Conservation (phyloP, 208 protist species). For the Balamuthia mandrillaris region DNA sequence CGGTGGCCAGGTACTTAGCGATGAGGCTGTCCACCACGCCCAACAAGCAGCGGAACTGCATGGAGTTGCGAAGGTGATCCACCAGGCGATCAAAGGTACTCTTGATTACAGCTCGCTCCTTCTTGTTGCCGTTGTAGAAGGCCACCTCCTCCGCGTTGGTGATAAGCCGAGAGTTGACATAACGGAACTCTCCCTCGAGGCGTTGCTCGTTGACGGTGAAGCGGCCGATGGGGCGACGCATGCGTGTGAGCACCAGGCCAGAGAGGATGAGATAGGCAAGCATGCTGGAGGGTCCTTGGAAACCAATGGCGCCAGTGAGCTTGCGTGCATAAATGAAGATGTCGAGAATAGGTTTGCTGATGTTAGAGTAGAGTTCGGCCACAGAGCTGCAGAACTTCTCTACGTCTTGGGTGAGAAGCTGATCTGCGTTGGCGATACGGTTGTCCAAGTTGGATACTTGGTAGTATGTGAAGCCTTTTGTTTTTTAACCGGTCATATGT, state of each 20-base stretch:
- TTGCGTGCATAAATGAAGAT: slow-evolving; percentile 67
- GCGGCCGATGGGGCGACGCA: slow-evolving; percentile 45
- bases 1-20: slow-evolving; percentile 70
- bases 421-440: slow-evolving; percentile 69
- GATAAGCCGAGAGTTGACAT: slow-evolving; percentile 68
- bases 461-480: slow-evolving; percentile 61
- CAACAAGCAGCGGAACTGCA: slow-evolving; percentile 53
- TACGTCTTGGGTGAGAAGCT: slow-evolving; percentile 69
- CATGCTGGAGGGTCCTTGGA: slow-evolving; percentile 59
- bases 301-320: slow-evolving; percentile 56
- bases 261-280: slow-evolving; percentile 66
- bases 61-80: slow-evolving; percentile 6
- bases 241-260: slow-evolving; percentile 58
- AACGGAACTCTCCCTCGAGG: slow-evolving; percentile 69
- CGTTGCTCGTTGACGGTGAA: slow-evolving; percentile 66
- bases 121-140: slow-evolving; percentile 66
- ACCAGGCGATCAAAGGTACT: slow-evolving; percentile 34
- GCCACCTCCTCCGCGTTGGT: slow-evolving; percentile 70
- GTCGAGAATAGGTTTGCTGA: slow-evolving; percentile 71
- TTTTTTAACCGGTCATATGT: no score
- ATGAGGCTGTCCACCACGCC: slow-evolving; percentile 67
- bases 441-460: slow-evolving; percentile 68
- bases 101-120: slow-evolving; percentile 59
- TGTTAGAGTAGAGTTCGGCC: slow-evolving; percentile 67
- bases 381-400: slow-evolving; percentile 63